Base-by-base conservation (phyloP, 129 eudicot species). In the Lonicera japonica region DNA sequence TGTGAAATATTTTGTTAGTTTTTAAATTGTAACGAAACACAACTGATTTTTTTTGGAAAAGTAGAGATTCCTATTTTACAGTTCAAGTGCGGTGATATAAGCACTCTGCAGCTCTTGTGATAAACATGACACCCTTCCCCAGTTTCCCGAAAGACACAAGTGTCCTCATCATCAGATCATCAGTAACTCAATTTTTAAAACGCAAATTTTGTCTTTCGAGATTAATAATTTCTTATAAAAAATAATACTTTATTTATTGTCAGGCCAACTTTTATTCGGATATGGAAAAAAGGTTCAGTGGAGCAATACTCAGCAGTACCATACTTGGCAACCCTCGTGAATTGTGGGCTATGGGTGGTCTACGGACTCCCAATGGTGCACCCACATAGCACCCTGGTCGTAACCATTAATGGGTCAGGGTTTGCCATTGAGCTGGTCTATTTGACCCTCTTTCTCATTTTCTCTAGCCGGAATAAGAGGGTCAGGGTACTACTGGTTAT, bases 291-390 rank as follows among this genome's bases (percentile, higher is more conserved):
- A 59, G 78, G 72, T 16, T 77, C 97, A 1, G 97, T 91, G 36
- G 95, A 91, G 53, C 74, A 81, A 21, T 91, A 61, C 73, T 91
- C 97, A 4, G 64, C 95, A 6, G 72, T 76, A 56, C 89, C 94
- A 15, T 87, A 91, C 66, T 75, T 91, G 0, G 94, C 82, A 3
- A 91, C 94, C 0, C 79, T 91, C 21, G 63, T 91, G 11, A 91
- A 91, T 51, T 87, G 94, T 62, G 89, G 86, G 6, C 71, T 91
- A 15, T 91, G 95, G 97, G 60, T 82, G 1, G 69, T 87, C 24
- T 91, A 91, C 47, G 97, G 97, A 0, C 71, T 87, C 56, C 97
- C 97, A 0, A 41, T 84, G 46, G 90, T 91, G 55, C 90, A 87
- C 76, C 95, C 97, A 8, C 46, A 84, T 29, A 82, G 82, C 71